Evolutionary conservation across 2,329 filamentous ascomycete genomes (phyloP).

Genomic region (Pleoardoris graminearum): DNA sequence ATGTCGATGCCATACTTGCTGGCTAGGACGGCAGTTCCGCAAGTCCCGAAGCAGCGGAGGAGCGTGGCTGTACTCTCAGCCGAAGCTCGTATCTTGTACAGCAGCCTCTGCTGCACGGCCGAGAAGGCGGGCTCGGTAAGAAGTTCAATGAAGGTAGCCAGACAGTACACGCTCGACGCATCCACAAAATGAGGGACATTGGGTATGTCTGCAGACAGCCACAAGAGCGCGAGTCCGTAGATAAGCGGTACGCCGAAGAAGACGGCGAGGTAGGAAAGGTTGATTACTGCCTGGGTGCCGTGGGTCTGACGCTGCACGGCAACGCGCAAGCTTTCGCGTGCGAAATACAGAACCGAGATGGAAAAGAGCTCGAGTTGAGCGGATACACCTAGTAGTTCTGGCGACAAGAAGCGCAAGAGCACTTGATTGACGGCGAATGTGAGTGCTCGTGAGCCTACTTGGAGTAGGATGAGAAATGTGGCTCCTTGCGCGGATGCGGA

Average conservation of each 20-base stretch:
- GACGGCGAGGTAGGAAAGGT: conserved; percentile 81
- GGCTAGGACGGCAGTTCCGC: conserved; percentile 69
- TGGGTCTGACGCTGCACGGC: conserved; percentile 77
- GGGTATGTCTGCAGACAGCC: conserved; percentile 60
- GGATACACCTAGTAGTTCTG: conserved; percentile 79
- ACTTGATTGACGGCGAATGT: conserved; percentile 94
- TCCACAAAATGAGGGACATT: conserved; percentile 65
- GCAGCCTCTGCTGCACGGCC: conserved; percentile 77
- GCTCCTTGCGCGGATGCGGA: conserved; percentile 68
- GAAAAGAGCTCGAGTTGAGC: conserved; percentile 93
- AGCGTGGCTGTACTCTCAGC: conserved; percentile 86
- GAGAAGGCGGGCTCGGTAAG: conserved; percentile 87
- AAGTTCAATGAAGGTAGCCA: conserved; percentile 72
- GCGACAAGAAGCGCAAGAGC: conserved; percentile 84
- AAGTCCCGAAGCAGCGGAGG: conserved; percentile 73
- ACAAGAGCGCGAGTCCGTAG: conserved; percentile 66
- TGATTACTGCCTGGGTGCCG: conserved; percentile 75
- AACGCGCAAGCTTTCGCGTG: conserved; percentile 87
- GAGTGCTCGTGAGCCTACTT: conserved; percentile 81
- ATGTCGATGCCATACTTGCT: conserved; percentile 57
- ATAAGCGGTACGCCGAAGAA: conserved; percentile 68
- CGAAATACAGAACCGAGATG: conserved; percentile 91
- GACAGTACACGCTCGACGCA: conserved; percentile 59
- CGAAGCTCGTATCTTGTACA: conserved; percentile 76
- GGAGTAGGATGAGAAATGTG: conserved; percentile 83